These are phyloP conservation scores for Saccharomycopsis oosterbeekiorum DNA, from an alignment of 805 yeast species.

Conservation along the genomic window DNA sequence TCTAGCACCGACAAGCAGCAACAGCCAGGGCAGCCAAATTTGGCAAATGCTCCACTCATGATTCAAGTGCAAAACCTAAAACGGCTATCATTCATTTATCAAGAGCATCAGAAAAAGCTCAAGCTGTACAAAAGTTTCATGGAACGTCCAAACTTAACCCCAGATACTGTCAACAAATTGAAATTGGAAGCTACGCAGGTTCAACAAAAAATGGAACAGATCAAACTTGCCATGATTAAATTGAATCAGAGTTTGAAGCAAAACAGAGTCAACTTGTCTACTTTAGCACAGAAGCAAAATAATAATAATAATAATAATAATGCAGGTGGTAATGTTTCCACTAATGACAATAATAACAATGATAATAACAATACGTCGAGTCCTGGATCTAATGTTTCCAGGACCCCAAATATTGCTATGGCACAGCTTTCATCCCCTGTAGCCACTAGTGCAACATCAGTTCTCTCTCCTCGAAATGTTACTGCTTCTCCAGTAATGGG, in stretches of 20 bases:
- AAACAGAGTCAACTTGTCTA: conserved; percentile 16
- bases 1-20: not conserved
- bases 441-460: conserved; percentile 17
- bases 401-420: not conserved
- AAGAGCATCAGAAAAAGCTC: conserved; percentile 15
- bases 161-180: conserved; percentile 24
- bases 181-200: conserved; percentile 25
- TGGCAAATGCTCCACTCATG: conserved; percentile 6
- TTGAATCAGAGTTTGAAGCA: conserved; percentile 12
- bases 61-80: conserved; percentile 11
- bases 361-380: not conserved
- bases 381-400: not conserved
- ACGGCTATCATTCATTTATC: conserved; percentile 6
- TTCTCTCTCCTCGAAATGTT: conserved; percentile 15
- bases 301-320: not conserved
- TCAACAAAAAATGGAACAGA: conserved; percentile 25
- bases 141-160: conserved; percentile 24
- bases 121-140: conserved; percentile 23
- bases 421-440: conserved; percentile 19
- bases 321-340: conserved; percentile 7
- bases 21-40: not conserved
- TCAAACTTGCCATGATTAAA: conserved; percentile 10
- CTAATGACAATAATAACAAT: not conserved
- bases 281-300: conserved; percentile 13
- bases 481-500: conserved; percentile 7